Conservation (phyloP, 176 grass and related monocot genomes). For the Rhynchospora pubera region DNA sequence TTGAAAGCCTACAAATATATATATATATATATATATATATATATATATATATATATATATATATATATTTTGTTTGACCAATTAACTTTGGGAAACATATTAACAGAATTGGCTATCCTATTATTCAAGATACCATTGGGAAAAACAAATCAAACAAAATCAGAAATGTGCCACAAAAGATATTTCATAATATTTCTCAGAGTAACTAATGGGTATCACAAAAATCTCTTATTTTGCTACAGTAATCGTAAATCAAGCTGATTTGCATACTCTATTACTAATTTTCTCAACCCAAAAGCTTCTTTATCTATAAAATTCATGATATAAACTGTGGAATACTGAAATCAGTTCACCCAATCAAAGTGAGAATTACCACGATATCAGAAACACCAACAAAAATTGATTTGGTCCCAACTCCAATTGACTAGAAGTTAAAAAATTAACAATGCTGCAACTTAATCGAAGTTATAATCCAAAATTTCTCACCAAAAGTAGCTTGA, state of each 20-base stretch:
- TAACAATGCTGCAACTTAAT: neutral
- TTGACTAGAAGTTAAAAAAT: neutral
- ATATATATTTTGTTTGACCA: neutral
- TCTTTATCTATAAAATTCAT: neutral
- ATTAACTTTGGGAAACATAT: constrained; percentile 2
- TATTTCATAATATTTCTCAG: neutral
- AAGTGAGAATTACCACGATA: neutral
- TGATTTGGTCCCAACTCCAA: neutral
- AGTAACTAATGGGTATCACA: neutral
- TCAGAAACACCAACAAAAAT: neutral
- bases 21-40: no score
- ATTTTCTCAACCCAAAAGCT: neutral
- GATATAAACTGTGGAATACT: neutral
- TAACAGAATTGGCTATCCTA: constrained; percentile 3
- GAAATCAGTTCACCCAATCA: neutral
- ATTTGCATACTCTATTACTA: neutral
- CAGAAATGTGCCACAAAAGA: neutral
- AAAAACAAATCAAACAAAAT: neutral
- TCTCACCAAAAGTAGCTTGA: constrained; percentile 66
- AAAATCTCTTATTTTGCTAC: neutral
- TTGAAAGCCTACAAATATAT: neutral
- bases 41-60: no score
- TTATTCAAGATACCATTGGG: neutral
- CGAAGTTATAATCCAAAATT: constrained; percentile 6
- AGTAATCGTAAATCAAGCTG: neutral